Percentiles rank a stretch among this genome's conserved stretches.
Conservation (phyloP, 2,329 filamentous ascomycete species). For the Hymenoscyphus repandus region DNA sequence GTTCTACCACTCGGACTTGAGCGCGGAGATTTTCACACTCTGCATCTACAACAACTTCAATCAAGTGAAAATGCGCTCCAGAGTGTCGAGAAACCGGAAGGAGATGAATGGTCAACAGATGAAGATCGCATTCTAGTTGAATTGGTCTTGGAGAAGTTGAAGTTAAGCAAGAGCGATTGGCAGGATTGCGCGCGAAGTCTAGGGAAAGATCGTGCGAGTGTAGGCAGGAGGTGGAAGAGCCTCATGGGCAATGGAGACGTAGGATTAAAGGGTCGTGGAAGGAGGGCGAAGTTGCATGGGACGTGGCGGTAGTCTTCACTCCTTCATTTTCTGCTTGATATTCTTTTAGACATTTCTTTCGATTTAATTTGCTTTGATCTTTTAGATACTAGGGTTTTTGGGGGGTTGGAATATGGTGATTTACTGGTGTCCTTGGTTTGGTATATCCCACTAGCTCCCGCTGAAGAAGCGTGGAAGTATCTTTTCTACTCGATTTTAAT, state of each 20-base stretch:
- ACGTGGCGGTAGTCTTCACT: too few relatives aligned
- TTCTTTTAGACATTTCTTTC: too few relatives aligned
- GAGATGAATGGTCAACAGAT: conserved; percentile 49
- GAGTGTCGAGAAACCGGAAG: background rate
- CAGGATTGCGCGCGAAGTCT: conserved; percentile 61
- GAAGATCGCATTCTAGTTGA: conserved; percentile 63
- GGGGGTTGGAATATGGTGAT: conserved; percentile 24
- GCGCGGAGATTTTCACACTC: conserved; percentile 51
- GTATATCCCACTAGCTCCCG: too few relatives aligned
- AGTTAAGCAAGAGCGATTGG: conserved; percentile 60
- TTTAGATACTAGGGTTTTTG: too few relatives aligned
- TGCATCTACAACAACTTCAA: conserved; percentile 33
- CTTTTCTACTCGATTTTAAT: too few relatives aligned
- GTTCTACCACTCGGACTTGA: conserved; percentile 55
- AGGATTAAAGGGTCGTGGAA: conserved; percentile 45
- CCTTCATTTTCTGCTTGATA: too few relatives aligned
- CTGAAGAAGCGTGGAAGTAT: too few relatives aligned
- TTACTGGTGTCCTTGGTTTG: too few relatives aligned
- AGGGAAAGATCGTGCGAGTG: conserved; percentile 52
- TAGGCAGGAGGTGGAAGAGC: conserved; percentile 58
- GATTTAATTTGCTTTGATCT: too few relatives aligned
- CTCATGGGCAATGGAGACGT: conserved; percentile 54
- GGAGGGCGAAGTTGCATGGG: conserved; percentile 23
- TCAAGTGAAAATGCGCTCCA: background rate
- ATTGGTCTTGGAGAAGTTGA: conserved; percentile 62